These are phyloP conservation scores for Nepenthes alata DNA, from an alignment of 179 eudicot species.

Conservation along the genomic window DNA sequence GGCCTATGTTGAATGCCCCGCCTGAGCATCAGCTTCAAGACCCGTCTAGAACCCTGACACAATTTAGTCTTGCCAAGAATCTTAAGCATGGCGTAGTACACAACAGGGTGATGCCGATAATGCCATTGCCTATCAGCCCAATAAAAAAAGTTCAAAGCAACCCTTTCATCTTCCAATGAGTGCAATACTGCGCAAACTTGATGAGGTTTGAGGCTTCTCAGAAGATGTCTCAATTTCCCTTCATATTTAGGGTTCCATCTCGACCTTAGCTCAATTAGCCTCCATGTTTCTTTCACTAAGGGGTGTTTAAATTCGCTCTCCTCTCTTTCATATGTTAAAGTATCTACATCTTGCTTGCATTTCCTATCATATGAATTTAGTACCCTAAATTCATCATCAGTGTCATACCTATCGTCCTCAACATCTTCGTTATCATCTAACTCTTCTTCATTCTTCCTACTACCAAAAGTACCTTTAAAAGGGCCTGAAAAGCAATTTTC, in stretches of 20 bases:
- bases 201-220: constrained; percentile 56
- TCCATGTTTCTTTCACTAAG: constrained; percentile 61
- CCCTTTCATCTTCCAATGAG: constrained; percentile 49
- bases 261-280: constrained; percentile 39
- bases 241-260: constrained; percentile 53
- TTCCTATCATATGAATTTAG: constrained; percentile 19
- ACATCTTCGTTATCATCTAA: constrained; percentile 17
- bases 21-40: constrained; percentile 54
- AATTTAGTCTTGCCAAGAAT: constrained; percentile 64
- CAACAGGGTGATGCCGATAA: constrained; percentile 54
- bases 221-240: constrained; percentile 36
- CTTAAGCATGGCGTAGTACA: constrained; percentile 63
- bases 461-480: constrained; percentile 10
- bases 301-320: constrained; percentile 63
- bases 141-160: constrained; percentile 58
- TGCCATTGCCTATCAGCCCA: constrained; percentile 90
- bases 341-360: constrained; percentile 12
- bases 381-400: constrained; percentile 25
- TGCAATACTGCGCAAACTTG: constrained; percentile 66
- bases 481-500: constrained; percentile 9
- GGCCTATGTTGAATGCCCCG: constrained; percentile 35
- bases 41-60: constrained; percentile 66
- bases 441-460: constrained; percentile 9
- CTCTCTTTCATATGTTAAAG: constrained; percentile 26
- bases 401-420: constrained; percentile 5